Evolutionary conservation across 176 grass and related monocot species (phyloP).

Genomic region (Stipa capillata): DNA sequence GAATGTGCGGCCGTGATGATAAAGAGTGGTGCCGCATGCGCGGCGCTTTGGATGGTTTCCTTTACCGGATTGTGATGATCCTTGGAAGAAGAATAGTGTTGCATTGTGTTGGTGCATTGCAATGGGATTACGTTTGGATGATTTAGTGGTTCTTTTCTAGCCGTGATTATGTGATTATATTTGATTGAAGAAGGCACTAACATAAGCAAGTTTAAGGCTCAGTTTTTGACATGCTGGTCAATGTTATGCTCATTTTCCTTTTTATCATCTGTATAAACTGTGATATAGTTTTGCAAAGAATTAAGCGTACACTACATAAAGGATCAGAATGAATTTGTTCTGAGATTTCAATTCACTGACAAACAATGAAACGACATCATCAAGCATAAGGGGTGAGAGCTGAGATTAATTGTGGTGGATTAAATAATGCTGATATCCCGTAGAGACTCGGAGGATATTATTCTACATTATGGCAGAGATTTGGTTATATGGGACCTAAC

Average conservation of each 20-base stretch:
- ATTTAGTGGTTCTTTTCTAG: background rate
- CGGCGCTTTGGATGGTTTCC: background rate
- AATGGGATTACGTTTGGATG: background rate
- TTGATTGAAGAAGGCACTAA: background rate
- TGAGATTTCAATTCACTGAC: background rate
- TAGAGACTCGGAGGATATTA: background rate
- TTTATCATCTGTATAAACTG: background rate
- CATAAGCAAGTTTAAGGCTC: background rate
- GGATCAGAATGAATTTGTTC: background rate
- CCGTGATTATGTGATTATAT: background rate
- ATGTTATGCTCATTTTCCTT: background rate
- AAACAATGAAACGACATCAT: background rate
- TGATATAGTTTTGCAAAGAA: background rate
- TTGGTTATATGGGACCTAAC: background rate
- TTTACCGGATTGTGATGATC: background rate
- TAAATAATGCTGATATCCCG: background rate
- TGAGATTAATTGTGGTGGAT: background rate
- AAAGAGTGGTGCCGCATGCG: background rate
- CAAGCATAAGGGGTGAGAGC: background rate
- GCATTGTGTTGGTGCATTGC: background rate
- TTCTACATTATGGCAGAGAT: background rate
- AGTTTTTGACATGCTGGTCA: background rate
- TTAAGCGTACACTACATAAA: background rate
- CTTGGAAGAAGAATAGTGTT: background rate
- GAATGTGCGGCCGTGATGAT: background rate